Conservation (phyloP, 768 basidiomycete genomes). For the Lactarius evosmus region DNA sequence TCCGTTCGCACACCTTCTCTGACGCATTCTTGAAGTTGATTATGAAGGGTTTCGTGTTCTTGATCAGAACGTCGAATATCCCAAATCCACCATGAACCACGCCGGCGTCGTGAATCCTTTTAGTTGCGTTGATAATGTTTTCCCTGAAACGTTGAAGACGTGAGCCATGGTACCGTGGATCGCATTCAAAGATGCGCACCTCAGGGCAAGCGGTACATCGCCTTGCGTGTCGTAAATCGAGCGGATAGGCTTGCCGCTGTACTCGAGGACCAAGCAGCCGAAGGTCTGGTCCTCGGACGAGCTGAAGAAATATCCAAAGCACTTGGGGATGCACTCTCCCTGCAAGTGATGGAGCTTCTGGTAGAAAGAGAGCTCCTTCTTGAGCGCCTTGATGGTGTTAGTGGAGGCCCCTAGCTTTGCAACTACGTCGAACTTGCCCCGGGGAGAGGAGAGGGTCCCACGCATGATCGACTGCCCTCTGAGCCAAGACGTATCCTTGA, state of each 20-base stretch:
- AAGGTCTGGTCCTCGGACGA: constrained; percentile 2
- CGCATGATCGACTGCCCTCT: constrained; percentile 21
- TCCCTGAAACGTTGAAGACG: background rate
- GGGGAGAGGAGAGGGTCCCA: constrained; percentile 10
- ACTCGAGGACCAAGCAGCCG: constrained; percentile 16
- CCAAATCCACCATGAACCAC: constrained; percentile 15
- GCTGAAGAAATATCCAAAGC: constrained; percentile 18
- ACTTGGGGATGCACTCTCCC: constrained; percentile 15
- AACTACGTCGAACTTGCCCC: constrained; percentile 15
- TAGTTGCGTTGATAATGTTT: background rate
- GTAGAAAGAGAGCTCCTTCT: constrained; percentile 17
- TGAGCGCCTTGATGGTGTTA: background rate
- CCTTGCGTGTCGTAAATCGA: constrained; percentile 9
- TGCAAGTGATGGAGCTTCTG: constrained; percentile 14
- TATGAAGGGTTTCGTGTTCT: constrained; percentile 11
- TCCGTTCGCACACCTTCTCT: constrained; percentile 12
- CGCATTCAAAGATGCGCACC: background rate
- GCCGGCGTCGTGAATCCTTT: constrained; percentile 15
- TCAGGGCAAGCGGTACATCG: constrained; percentile 11
- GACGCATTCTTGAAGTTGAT: constrained; percentile 19
- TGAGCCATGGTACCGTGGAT: background rate
- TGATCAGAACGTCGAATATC: constrained; percentile 5
- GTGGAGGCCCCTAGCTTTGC: constrained; percentile 14
- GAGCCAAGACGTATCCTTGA: constrained; percentile 13
- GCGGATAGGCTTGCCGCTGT: constrained; percentile 17